Percentiles rank a stretch among this genome's conserved stretches.
phyloP scores from a whole-genome alignment of 306 rosid genomes.

The Abrus pulchellus region DNA sequence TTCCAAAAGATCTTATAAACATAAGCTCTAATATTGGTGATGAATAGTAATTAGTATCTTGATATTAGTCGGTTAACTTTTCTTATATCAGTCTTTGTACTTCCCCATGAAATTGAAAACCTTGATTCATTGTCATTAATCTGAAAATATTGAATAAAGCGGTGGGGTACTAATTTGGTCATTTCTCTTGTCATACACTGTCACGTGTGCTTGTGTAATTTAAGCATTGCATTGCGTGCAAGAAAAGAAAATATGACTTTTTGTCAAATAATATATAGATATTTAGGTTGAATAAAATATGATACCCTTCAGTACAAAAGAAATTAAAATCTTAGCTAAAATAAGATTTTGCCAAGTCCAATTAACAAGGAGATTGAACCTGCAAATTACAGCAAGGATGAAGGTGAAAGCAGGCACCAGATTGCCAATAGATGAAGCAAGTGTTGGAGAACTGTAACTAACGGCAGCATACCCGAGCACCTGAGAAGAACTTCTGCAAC shows the following conservation, averaged over 20 bases:
- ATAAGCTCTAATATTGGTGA: background rate
- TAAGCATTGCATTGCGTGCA: background rate
- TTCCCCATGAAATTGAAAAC: background rate
- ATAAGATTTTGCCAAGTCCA: background rate
- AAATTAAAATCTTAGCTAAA: background rate
- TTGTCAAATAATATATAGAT: background rate
- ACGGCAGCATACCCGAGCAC: constrained; percentile 77
- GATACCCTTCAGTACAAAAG: background rate
- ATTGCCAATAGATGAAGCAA: constrained; percentile 89
- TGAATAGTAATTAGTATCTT: background rate
- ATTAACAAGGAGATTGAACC: constrained; percentile 55
- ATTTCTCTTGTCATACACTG: background rate
- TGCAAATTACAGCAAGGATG: constrained; percentile 80
- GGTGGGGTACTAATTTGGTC: background rate
- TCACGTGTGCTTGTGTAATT: background rate
- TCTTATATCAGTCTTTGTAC: background rate
- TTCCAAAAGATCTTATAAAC: background rate
- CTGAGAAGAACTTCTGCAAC: constrained; percentile 78
- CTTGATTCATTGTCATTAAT: background rate
- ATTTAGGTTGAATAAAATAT: background rate
- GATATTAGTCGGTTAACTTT: background rate
- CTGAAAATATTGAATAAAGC: background rate
- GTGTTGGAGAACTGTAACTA: constrained; percentile 84
- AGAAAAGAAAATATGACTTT: background rate
- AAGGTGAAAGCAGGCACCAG: constrained; percentile 92